These are phyloP conservation scores for Alternaria arbusti DNA, from an alignment of 2,329 filamentous ascomycete genomes.

Conservation along the genomic window DNA sequence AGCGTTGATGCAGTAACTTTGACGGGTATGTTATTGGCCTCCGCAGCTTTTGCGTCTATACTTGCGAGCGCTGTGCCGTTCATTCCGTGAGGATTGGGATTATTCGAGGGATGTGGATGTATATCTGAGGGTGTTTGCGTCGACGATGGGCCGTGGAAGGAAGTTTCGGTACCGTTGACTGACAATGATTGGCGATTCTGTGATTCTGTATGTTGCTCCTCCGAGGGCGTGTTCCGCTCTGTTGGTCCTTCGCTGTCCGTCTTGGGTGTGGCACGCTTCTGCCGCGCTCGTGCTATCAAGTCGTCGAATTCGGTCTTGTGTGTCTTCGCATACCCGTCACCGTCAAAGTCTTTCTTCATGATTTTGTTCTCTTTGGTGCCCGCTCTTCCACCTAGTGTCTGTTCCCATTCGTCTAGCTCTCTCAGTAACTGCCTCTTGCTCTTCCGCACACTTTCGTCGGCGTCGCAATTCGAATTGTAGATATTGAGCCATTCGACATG, in stretches of 20 bases:
- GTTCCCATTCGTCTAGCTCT: conserved; percentile 87
- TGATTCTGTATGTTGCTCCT: neutral
- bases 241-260: conserved; percentile 18
- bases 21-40: conserved; percentile 16
- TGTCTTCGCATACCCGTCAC: conserved; percentile 72
- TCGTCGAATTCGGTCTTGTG: conserved; percentile 79
- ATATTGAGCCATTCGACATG: conserved; percentile 94
- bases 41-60: conserved; percentile 31
- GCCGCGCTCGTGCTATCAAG: conserved; percentile 77
- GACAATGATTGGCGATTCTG: neutral
- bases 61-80: conserved; percentile 32
- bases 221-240: conserved; percentile 13
- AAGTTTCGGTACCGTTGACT: conserved; percentile 5
- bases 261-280: conserved; percentile 55
- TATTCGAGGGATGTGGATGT: neutral
- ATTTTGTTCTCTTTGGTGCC: conserved; percentile 56
- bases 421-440: conserved; percentile 73
- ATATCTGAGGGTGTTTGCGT: conserved; percentile 2
- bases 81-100: conserved; percentile 24
- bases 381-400: conserved; percentile 71
- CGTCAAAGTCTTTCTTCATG: conserved; percentile 89
- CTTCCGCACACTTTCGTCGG: conserved; percentile 67
- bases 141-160: neutral
- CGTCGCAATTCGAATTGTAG: conserved; percentile 97
- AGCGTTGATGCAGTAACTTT: conserved; percentile 13